These are phyloP conservation scores for Oldenlandia corymbosa DNA, from an alignment of 257 asterid species.

Conservation along the genomic window DNA sequence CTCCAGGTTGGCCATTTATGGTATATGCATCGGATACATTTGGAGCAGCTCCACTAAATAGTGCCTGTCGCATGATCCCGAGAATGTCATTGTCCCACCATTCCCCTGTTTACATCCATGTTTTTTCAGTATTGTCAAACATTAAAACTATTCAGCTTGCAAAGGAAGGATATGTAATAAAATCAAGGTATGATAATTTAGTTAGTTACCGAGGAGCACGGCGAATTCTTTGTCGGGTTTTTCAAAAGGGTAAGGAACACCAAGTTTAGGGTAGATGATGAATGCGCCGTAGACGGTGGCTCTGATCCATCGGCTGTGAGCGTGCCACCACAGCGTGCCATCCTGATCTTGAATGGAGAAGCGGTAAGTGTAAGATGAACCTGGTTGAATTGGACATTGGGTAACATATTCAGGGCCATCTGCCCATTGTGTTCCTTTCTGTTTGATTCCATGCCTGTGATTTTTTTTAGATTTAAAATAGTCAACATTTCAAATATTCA, in stretches of 20 bases:
- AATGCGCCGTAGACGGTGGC: constrained; percentile 75
- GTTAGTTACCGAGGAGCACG: constrained; percentile 44
- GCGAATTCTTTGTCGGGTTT: constrained; percentile 49
- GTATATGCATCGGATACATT: constrained; percentile 56
- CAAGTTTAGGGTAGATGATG: constrained; percentile 46
- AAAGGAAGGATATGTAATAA: not conserved
- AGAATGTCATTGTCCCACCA: constrained; percentile 76
- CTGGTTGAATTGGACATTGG: constrained; percentile 66
- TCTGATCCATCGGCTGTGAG: constrained; percentile 65
- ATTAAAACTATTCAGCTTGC: not conserved
- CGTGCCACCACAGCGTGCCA: constrained; percentile 85
- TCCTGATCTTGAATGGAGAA: constrained; percentile 56
- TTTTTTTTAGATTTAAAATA: too few species aligned
- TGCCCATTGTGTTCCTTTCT: constrained; percentile 74
- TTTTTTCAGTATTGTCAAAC: not conserved
- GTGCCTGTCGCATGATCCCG: constrained; percentile 44
- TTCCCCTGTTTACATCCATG: constrained; percentile 44
- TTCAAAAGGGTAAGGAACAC: constrained; percentile 43
- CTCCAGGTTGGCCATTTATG: constrained; percentile 56
- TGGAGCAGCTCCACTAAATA: constrained; percentile 71
- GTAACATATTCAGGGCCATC: constrained; percentile 73
- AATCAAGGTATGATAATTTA: too few species aligned
- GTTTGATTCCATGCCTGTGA: constrained; percentile 66
- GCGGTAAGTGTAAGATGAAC: constrained; percentile 51
- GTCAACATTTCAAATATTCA: too few species aligned